Conservation (phyloP, 2,329 filamentous ascomycete species). For the Fusarium nelsonii region DNA sequence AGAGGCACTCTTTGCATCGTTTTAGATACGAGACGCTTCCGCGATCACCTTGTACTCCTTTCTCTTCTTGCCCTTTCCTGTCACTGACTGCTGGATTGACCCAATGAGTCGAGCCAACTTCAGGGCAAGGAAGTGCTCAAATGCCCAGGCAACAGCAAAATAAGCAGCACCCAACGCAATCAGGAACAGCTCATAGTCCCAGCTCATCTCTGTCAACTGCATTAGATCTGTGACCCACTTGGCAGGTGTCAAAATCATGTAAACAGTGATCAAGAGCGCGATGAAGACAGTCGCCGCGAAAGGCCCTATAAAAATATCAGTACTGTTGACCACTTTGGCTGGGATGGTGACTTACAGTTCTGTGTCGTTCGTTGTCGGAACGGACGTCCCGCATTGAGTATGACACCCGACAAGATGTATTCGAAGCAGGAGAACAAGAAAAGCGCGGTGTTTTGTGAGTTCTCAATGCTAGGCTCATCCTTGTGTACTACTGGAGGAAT, state of each 20-base stretch:
- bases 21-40: constrained; percentile 62
- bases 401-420: constrained; percentile 90
- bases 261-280: constrained; percentile 75
- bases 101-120: constrained; percentile 76
- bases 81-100: constrained; percentile 67
- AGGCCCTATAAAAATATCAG: constrained; percentile 68
- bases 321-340: neutral
- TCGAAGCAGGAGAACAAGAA: constrained; percentile 95
- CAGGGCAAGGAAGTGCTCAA: constrained; percentile 79
- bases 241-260: constrained; percentile 84
- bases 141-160: constrained; percentile 75
- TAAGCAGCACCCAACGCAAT: constrained; percentile 77
- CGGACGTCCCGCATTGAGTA: constrained; percentile 90
- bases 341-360: constrained; percentile 72
- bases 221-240: constrained; percentile 78
- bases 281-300: constrained; percentile 83
- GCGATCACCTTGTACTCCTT: constrained; percentile 89
- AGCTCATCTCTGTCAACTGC: constrained; percentile 84
- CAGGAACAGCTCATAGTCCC: constrained; percentile 79
- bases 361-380: constrained; percentile 84
- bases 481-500: constrained; percentile 81
- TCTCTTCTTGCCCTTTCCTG: constrained; percentile 76
- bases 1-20: neutral
- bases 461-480: constrained; percentile 86
- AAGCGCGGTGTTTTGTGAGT: constrained; percentile 92